Evolutionary conservation across 768 basidiomycete genomes (phyloP).

Genomic region (Russula brevipes): DNA sequence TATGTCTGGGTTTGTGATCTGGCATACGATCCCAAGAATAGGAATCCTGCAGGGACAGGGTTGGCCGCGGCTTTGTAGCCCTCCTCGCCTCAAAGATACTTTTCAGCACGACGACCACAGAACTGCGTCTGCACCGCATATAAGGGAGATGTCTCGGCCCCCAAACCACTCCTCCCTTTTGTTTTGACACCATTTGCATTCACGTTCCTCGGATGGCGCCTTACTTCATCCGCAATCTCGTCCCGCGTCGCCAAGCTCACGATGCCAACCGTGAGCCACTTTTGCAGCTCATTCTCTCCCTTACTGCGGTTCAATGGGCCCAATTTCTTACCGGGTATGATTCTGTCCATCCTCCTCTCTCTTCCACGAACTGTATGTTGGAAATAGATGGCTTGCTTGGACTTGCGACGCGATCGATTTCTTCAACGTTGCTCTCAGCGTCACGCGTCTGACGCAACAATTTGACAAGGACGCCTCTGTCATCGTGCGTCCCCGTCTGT

Average conservation of each 20-base stretch:
- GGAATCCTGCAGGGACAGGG: background rate
- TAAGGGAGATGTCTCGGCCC: background rate
- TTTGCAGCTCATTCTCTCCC: slow-evolving; percentile 35
- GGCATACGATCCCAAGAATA: background rate
- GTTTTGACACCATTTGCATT: background rate
- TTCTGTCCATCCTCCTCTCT: background rate
- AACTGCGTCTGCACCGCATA: background rate
- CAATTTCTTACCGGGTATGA: slow-evolving; percentile 52
- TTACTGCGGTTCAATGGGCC: slow-evolving; percentile 48
- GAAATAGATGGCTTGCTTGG: slow-evolving; percentile 73
- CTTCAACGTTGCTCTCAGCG: slow-evolving; percentile 67
- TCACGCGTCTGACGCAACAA: slow-evolving; percentile 42
- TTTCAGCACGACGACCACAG: background rate
- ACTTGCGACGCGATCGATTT: slow-evolving; percentile 84
- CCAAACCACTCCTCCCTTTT: background rate
- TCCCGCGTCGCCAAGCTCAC: slow-evolving; percentile 6
- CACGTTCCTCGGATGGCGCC: slow-evolving; percentile 14
- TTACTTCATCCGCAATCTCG: slow-evolving; percentile 17
- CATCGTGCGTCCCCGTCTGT: slow-evolving; percentile 37
- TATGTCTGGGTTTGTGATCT: background rate
- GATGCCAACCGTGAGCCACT: slow-evolving; percentile 31
- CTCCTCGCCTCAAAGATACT: background rate
- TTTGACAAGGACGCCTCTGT: slow-evolving; percentile 38
- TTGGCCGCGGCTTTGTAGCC: background rate
- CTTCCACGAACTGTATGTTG: background rate